Percentiles rank a stretch among this genome's conserved stretches.
Evolutionary conservation across 306 rosid species (phyloP).

Genomic region (Castanea mollissima): DNA sequence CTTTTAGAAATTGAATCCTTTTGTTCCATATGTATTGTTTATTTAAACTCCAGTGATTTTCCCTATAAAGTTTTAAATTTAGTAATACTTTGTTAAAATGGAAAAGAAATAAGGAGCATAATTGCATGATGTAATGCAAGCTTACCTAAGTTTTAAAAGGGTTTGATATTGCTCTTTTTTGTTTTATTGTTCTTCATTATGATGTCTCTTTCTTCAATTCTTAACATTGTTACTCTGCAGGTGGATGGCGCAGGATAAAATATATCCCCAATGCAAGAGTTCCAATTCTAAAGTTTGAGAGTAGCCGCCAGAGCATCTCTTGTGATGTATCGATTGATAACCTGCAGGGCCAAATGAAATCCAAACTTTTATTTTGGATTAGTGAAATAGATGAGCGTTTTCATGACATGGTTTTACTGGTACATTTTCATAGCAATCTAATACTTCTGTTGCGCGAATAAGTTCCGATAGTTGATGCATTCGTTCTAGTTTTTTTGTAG

Average conservation of each 20-base stretch:
- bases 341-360: conserved; percentile 73
- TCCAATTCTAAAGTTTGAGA: conserved; percentile 71
- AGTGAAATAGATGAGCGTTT: conserved; percentile 70
- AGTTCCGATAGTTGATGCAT: conserved; percentile 30
- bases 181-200: conserved; percentile 23
- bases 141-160: not conserved
- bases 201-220: conserved; percentile 14
- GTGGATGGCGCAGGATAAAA: conserved; percentile 55
- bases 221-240: conserved; percentile 44
- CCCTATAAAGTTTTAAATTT: not conserved
- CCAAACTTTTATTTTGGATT: conserved; percentile 73
- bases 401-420: conserved; percentile 82
- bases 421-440: conserved; percentile 36
- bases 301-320: conserved; percentile 51
- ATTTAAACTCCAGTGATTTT: conserved; percentile 9
- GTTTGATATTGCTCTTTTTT: not conserved
- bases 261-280: conserved; percentile 67
- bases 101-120: conserved; percentile 1
- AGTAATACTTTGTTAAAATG: not conserved
- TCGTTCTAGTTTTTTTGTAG: conserved; percentile 57
- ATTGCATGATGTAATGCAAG: not conserved
- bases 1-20: not conserved
- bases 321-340: conserved; percentile 93
- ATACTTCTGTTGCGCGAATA: conserved; percentile 15
- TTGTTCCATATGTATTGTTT: conserved; percentile 12